Evolutionary conservation across 441 rosid genomes (phyloP).

Genomic region (Hura crepitans): DNA sequence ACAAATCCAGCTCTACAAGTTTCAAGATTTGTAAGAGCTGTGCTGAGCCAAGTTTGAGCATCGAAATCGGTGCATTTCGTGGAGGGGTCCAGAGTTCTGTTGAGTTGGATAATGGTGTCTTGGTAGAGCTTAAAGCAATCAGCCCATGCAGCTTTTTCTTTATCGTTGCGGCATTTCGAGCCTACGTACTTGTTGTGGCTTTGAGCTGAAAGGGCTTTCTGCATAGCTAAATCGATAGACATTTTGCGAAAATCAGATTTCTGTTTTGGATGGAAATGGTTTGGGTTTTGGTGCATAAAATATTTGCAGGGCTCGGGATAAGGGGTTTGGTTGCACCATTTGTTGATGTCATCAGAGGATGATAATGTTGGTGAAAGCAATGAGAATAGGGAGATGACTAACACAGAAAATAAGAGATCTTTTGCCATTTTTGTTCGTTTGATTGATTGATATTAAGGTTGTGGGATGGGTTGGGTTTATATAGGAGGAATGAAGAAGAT

Average conservation of each 20-base stretch:
- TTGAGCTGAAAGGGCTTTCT: slow-evolving; percentile 42
- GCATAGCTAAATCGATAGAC: slow-evolving; percentile 37
- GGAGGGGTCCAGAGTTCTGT: slow-evolving; percentile 42
- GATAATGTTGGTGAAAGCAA: slow-evolving; percentile 18
- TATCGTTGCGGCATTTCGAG: slow-evolving; percentile 36
- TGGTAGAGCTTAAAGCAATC: slow-evolving; percentile 69
- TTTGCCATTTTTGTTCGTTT: slow-evolving; percentile 22
- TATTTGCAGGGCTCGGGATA: slow-evolving; percentile 46
- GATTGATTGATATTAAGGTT: slow-evolving; percentile 6
- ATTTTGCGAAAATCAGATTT: slow-evolving; percentile 36
- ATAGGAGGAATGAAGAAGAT: neutral
- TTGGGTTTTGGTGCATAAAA: slow-evolving; percentile 29
- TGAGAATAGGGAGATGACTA: slow-evolving; percentile 19
- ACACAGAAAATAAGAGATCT: slow-evolving; percentile 13
- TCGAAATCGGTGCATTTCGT: slow-evolving; percentile 45
- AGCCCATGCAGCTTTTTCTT: slow-evolving; percentile 66
- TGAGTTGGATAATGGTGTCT: slow-evolving; percentile 48
- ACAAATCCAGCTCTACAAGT: slow-evolving; percentile 63
- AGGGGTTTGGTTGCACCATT: slow-evolving; percentile 50
- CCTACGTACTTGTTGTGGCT: slow-evolving; percentile 40
- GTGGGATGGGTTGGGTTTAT: neutral
- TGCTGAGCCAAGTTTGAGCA: slow-evolving; percentile 78
- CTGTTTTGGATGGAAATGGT: slow-evolving; percentile 16
- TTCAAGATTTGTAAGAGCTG: slow-evolving; percentile 74
- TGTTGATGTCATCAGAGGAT: slow-evolving; percentile 23